Conservation (phyloP, 2,329 filamentous ascomycete genomes). For the Coniochaeta sp. region DNA sequence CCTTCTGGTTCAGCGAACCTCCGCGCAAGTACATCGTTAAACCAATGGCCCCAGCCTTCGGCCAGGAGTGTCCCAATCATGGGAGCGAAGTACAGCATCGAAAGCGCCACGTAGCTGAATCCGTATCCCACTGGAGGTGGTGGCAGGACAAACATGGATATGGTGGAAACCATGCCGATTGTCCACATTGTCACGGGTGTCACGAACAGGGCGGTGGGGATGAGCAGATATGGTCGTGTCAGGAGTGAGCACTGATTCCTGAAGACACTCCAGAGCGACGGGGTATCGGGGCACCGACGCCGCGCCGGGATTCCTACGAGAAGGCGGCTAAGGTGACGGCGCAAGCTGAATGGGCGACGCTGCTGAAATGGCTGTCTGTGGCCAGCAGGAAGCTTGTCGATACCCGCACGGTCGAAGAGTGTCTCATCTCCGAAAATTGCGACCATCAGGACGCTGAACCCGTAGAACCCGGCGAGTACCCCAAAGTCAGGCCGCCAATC, state of each 20-base stretch:
- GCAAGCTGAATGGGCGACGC: slow-evolving; percentile 1
- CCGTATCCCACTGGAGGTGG: slow-evolving; percentile 29
- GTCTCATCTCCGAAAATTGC: slow-evolving; percentile 11
- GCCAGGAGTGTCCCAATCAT: slow-evolving; percentile 37
- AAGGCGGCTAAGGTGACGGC: slow-evolving; percentile 1
- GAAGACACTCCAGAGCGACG: slow-evolving; percentile 7
- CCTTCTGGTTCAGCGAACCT: slow-evolving; percentile 34
- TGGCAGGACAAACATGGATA: slow-evolving; percentile 30
- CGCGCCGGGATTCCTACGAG: slow-evolving; percentile 7
- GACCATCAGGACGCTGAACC: slow-evolving; percentile 19
- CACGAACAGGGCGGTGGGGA: slow-evolving; percentile 8
- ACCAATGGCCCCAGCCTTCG: slow-evolving; percentile 36
- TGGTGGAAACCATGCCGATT: slow-evolving; percentile 34
- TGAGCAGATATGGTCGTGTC: slow-evolving; percentile 7
- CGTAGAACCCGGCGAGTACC: slow-evolving; percentile 20
- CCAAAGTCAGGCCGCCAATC: slow-evolving; percentile 26
- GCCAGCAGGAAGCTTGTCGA: slow-evolving; percentile 1
- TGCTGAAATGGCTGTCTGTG: not conserved
- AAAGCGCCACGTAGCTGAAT: slow-evolving; percentile 25
- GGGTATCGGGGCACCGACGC: slow-evolving; percentile 3
- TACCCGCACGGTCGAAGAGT: slow-evolving; percentile 5
- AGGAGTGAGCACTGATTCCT: slow-evolving; percentile 7
- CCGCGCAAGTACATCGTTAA: slow-evolving; percentile 33
- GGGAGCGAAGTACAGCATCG: slow-evolving; percentile 41
- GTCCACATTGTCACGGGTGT: slow-evolving; percentile 24